phyloP scores from a whole-genome alignment of 768 basidiomycete species.

The Gloeostereum incarnatum region DNA sequence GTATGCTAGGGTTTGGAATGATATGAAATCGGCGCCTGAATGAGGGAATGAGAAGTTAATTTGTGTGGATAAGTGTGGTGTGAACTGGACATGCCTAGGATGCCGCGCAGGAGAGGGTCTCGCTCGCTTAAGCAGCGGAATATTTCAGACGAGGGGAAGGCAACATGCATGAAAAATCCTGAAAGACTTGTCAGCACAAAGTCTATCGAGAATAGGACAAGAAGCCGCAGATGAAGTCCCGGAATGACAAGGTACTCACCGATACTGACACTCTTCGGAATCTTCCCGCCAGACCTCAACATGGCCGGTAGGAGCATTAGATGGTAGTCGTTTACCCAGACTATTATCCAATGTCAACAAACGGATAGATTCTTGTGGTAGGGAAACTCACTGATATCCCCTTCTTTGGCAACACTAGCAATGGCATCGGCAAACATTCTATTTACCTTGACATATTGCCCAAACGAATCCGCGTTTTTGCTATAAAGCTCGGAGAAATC shows the following conservation, averaged over 20 bases:
- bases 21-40: conserved; percentile 70
- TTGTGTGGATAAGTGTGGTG: neutral
- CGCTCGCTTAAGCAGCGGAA: conserved; percentile 85
- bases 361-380: neutral
- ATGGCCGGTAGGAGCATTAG: conserved; percentile 87
- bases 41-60: neutral
- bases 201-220: neutral
- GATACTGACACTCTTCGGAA: conserved; percentile 50
- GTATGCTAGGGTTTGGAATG: conserved; percentile 83
- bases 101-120: conserved; percentile 68
- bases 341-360: conserved; percentile 14
- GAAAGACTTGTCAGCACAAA: conserved; percentile 31
- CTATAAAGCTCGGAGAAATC: conserved; percentile 4
- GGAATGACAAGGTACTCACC: conserved; percentile 18
- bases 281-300: conserved; percentile 58
- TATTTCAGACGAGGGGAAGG: conserved; percentile 93
- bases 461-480: conserved; percentile 36
- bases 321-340: conserved; percentile 95
- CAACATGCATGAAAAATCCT: conserved; percentile 94
- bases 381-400: conserved; percentile 59
- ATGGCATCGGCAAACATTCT: conserved; percentile 83
- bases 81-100: conserved; percentile 46
- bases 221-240: neutral
- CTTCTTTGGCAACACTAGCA: conserved; percentile 70
- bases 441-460: conserved; percentile 86